Conservation (phyloP, 352 stramenopile genomes). For the Globisporangium splendens region DNA sequence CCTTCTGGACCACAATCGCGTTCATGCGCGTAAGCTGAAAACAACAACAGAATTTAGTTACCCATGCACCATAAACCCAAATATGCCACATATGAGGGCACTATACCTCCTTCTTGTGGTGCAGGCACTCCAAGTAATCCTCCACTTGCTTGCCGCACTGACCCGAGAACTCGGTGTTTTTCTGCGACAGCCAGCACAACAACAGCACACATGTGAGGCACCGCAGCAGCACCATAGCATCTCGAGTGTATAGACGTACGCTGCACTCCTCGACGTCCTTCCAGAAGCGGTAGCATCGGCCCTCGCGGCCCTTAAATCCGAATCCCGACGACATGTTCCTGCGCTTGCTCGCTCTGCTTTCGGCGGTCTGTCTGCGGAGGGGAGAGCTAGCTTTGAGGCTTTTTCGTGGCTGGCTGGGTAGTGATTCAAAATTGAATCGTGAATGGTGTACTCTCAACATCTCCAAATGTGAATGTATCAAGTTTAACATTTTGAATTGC, state of each 20-base stretch:
- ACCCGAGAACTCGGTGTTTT: slow-evolving; percentile 75
- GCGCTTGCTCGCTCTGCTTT: slow-evolving; percentile 3
- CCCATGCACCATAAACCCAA: not conserved
- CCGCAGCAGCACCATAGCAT: not conserved
- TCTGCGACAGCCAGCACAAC: slow-evolving; percentile 35
- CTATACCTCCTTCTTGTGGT: slow-evolving; percentile 92
- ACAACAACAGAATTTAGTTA: too few relatives aligned
- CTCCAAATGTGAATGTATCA: not conserved
- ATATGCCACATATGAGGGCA: not conserved
- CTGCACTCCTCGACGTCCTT: slow-evolving; percentile 93
- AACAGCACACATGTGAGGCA: not conserved
- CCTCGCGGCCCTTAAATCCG: slow-evolving; percentile 90
- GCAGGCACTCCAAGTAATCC: slow-evolving; percentile 95
- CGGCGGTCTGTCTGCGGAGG: slow-evolving; percentile 6
- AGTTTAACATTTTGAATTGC: not conserved
- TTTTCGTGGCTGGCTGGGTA: slow-evolving; percentile 1
- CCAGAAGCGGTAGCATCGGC: slow-evolving; percentile 94
- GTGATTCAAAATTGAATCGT: slow-evolving; percentile 13
- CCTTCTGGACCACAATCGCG: slow-evolving; percentile 73
- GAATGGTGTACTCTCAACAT: not conserved
- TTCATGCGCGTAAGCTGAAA: slow-evolving; percentile 80
- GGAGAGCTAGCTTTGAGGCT: not conserved
- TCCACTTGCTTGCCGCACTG: slow-evolving; percentile 86
- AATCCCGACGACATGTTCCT: slow-evolving; percentile 91
- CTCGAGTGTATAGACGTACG: slow-evolving; percentile 86